These are phyloP conservation scores for Globisporangium ultimum DNA, from an alignment of 352 stramenopile genomes.

Conservation along the genomic window DNA sequence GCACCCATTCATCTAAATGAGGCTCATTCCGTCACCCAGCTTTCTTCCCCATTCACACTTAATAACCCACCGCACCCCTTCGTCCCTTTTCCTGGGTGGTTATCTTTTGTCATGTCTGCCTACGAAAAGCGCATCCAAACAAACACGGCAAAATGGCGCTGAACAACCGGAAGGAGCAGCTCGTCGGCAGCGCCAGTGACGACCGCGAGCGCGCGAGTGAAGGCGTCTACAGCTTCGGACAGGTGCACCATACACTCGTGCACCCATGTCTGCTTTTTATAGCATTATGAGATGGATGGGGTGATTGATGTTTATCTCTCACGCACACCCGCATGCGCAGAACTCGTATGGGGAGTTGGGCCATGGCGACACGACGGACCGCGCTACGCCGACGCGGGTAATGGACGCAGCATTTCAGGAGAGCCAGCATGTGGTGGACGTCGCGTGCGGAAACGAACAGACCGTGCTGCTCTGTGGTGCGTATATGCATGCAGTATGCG, in stretches of 20 bases:
- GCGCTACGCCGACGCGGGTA: conserved; percentile 53
- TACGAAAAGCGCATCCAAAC: neutral
- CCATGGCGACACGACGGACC: conserved; percentile 73
- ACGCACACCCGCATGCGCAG: conserved; percentile 21
- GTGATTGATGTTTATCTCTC: too few relatives aligned
- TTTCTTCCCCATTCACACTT: too few relatives aligned
- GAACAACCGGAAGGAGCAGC: conserved; percentile 15
- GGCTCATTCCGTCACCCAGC: too few relatives aligned
- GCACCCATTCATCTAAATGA: too few relatives aligned
- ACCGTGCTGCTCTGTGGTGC: conserved; percentile 79
- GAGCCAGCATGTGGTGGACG: conserved; percentile 58
- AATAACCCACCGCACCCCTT: neutral
- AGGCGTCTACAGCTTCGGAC: conserved; percentile 46
- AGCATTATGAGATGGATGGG: neutral
- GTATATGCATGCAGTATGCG: conserved; percentile 1
- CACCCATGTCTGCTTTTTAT: neutral
- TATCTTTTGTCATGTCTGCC: neutral
- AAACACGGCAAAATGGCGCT: conserved; percentile 9
- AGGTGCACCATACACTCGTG: conserved; percentile 17
- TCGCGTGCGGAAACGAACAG: conserved; percentile 90
- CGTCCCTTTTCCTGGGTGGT: neutral
- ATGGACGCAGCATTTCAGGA: conserved; percentile 17
- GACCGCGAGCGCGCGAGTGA: neutral
- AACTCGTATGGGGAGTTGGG: conserved; percentile 93
- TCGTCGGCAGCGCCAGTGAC: neutral